Evolutionary conservation across 768 basidiomycete species (phyloP).

Genomic region (Hemileccinum rubropunctum): DNA sequence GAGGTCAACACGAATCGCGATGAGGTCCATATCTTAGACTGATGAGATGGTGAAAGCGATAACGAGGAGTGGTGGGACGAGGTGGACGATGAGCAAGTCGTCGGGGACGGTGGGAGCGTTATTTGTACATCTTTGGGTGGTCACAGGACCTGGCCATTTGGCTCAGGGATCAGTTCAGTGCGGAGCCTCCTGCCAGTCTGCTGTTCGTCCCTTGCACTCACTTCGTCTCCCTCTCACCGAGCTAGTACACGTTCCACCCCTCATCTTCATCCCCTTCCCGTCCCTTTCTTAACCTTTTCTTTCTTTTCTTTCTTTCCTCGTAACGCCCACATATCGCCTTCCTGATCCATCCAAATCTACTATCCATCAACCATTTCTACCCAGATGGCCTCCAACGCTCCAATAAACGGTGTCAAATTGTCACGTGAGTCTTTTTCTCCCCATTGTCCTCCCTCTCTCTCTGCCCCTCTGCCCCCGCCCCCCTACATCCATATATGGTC

Average conservation of each 20-base stretch:
- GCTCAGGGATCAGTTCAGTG: slow-evolving; percentile 18
- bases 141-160: slow-evolving; percentile 29
- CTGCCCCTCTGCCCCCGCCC: slow-evolving; percentile 10
- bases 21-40: too few species aligned
- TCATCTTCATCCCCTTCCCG: slow-evolving; percentile 6
- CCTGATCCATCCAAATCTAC: slow-evolving; percentile 14
- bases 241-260: slow-evolving; percentile 6
- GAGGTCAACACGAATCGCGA: too few species aligned
- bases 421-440: slow-evolving; percentile 57
- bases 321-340: slow-evolving; percentile 9
- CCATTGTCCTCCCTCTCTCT: slow-evolving; percentile 17
- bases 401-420: slow-evolving; percentile 86
- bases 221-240: slow-evolving; percentile 7
- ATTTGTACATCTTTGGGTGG: slow-evolving; percentile 34
- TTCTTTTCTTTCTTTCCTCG: not conserved
- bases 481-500: slow-evolving; percentile 29
- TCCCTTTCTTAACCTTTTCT: too few species aligned
- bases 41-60: not conserved
- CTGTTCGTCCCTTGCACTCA: slow-evolving; percentile 22
- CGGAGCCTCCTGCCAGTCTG: slow-evolving; percentile 17
- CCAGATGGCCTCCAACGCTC: slow-evolving; percentile 71
- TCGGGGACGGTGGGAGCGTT: not conserved
- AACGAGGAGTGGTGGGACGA: too few species aligned
- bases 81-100: too few species aligned
- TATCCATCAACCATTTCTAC: slow-evolving; percentile 7